Conservation (phyloP, 225 moss, liverwort and hornwort genomes). For the Physcomitrium patens region DNA sequence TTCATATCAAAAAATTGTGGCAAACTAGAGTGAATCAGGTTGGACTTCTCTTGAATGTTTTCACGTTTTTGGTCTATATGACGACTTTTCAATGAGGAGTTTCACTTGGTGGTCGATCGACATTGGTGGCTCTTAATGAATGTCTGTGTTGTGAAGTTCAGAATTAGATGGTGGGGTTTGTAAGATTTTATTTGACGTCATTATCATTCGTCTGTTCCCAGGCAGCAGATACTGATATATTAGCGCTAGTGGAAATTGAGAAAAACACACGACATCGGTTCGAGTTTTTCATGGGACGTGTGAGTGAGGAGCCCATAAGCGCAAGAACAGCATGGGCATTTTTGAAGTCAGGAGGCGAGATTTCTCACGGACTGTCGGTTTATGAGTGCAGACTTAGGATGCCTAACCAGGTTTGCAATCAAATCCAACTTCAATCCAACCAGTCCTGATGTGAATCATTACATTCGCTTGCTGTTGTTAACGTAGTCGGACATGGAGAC, state of each 20-base stretch:
- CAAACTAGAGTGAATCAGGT: slow-evolving; percentile 99
- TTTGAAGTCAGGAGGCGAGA: slow-evolving; percentile 90
- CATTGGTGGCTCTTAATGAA: not conserved
- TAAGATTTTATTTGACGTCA: not conserved
- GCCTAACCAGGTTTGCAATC: slow-evolving; percentile 76
- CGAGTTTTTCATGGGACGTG: slow-evolving; percentile 98
- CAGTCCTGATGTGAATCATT: not conserved
- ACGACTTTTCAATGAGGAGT: no score
- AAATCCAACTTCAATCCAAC: not conserved
- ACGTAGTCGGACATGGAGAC: not conserved
- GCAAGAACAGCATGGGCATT: slow-evolving; percentile 91
- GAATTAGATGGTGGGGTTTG: not conserved
- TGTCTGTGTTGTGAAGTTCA: no score
- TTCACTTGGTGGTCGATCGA: not conserved
- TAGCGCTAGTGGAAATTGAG: slow-evolving; percentile 98
- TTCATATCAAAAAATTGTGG: slow-evolving; percentile 91
- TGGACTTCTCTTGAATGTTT: slow-evolving; percentile 1
- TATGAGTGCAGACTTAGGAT: slow-evolving; percentile 91
- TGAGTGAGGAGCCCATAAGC: slow-evolving; percentile 88
- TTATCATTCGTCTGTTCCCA: slow-evolving; percentile 30
- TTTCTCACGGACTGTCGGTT: slow-evolving; percentile 94
- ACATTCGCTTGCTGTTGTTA: not conserved
- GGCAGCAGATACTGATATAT: slow-evolving; percentile 98
- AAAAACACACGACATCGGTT: slow-evolving; percentile 96
- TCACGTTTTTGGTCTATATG: slow-evolving; percentile 20